phyloP scores from a whole-genome alignment of 2,329 filamentous ascomycete genomes.

The Lasiodiplodia sp. region DNA sequence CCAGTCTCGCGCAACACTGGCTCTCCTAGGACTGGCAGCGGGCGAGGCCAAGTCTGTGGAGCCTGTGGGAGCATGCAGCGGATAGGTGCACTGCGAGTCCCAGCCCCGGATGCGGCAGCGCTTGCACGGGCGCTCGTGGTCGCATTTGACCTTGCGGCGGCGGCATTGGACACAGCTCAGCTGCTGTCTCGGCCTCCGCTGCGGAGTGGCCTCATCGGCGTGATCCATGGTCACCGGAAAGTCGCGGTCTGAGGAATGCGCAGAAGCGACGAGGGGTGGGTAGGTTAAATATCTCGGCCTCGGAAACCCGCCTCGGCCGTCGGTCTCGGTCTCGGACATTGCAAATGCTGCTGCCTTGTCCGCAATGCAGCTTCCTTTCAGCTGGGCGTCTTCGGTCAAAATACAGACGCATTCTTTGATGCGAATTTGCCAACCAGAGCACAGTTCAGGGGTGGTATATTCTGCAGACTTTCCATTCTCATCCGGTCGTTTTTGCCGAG shows the following conservation, averaged over 20 bases:
- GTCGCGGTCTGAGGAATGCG: not conserved
- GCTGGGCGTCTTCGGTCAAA: not conserved
- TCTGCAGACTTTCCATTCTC: too few species aligned
- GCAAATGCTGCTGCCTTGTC: not conserved
- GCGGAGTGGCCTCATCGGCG: not conserved
- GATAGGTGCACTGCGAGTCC: conserved; percentile 16
- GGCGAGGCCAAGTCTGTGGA: not conserved
- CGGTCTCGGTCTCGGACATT: conserved; percentile 17
- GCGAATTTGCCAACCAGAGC: not conserved
- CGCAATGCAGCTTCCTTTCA: not conserved
- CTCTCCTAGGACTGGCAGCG: not conserved
- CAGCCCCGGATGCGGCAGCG: conserved; percentile 24
- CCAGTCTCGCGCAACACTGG: conserved; percentile 1
- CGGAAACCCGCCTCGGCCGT: not conserved
- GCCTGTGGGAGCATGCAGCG: not conserved
- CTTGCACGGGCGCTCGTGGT: conserved; percentile 24
- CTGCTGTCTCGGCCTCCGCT: conserved; percentile 11
- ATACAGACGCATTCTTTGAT: not conserved
- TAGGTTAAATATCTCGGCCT: conserved; percentile 18
- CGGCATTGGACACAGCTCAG: conserved; percentile 28
- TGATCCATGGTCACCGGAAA: not conserved
- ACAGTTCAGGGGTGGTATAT: too few species aligned
- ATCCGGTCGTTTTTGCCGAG: too few species aligned
- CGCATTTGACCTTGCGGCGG: conserved; percentile 28
- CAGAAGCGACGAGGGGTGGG: not conserved